phyloP scores from a whole-genome alignment of 768 basidiomycete species.

The Galerina marginata region DNA sequence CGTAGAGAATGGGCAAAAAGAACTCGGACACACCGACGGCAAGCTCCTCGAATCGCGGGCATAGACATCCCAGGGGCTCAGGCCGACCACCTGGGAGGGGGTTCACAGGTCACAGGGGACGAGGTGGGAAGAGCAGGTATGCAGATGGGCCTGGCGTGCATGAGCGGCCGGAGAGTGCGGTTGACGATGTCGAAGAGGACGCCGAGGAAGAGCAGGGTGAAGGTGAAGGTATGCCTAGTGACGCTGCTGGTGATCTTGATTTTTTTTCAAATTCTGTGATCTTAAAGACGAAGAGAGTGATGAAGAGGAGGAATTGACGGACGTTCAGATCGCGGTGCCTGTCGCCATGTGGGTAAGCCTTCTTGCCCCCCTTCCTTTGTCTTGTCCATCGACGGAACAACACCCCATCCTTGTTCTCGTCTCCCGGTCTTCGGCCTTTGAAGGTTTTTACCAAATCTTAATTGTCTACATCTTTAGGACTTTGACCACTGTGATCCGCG shows the following conservation, averaged over 20 bases:
- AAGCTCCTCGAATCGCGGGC: constrained; percentile 20
- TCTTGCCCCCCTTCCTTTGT: constrained; percentile 14
- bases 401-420: too few relatives aligned
- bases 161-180: constrained; percentile 61
- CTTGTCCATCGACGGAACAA: not conserved
- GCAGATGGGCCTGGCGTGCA: constrained; percentile 31
- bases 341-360: constrained; percentile 94
- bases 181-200: constrained; percentile 51
- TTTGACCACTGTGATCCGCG: constrained; percentile 98
- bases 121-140: constrained; percentile 33
- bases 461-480: constrained; percentile 60
- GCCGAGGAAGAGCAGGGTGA: constrained; percentile 39
- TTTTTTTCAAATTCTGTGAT: not conserved
- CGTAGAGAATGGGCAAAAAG: constrained; percentile 44
- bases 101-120: constrained; percentile 43
- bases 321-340: constrained; percentile 60
- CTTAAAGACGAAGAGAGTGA: not conserved
- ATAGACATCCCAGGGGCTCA: constrained; percentile 35
- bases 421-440: too few relatives aligned
- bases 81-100: constrained; percentile 32
- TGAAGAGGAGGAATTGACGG: constrained; percentile 15
- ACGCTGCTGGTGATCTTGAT: not conserved
- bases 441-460: not conserved
- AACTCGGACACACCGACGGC: constrained; percentile 32
- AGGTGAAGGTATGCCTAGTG: constrained; percentile 25